Evolutionary conservation across 179 eudicot genomes (phyloP).

Genomic region (Beta corolliflora): DNA sequence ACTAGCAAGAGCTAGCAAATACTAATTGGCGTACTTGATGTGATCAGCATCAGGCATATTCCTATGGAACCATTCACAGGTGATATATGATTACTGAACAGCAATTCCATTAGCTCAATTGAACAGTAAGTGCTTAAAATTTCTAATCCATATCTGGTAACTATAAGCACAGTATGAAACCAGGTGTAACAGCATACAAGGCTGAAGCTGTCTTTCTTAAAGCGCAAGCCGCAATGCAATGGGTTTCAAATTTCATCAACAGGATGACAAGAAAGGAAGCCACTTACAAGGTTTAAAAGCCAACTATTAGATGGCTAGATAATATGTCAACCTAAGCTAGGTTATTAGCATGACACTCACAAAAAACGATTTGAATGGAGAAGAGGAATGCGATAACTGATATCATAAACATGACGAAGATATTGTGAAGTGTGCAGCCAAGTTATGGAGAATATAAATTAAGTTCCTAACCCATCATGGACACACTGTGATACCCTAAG

Average conservation of each 20-base stretch:
- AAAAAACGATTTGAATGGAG: neutral
- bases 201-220: too few relatives aligned
- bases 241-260: neutral
- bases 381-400: neutral
- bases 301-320: neutral
- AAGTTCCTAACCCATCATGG: neutral
- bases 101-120: neutral
- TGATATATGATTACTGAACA: neutral
- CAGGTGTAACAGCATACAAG: neutral
- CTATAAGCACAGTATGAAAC: neutral
- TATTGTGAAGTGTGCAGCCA: too few relatives aligned
- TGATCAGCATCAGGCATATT: neutral
- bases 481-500: neutral
- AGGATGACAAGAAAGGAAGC: neutral
- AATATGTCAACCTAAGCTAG: neutral
- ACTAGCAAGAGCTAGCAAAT: neutral
- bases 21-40: neutral
- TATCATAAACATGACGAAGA: neutral
- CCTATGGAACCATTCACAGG: neutral
- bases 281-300: neutral
- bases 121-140: neutral
- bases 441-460: neutral
- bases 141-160: neutral
- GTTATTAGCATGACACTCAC: neutral
- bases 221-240: too few relatives aligned